Evolutionary conservation across 441 rosid genomes (phyloP), one percentile per base, ranked within the genome.

Genomic region (Capsella rubella): DNA sequence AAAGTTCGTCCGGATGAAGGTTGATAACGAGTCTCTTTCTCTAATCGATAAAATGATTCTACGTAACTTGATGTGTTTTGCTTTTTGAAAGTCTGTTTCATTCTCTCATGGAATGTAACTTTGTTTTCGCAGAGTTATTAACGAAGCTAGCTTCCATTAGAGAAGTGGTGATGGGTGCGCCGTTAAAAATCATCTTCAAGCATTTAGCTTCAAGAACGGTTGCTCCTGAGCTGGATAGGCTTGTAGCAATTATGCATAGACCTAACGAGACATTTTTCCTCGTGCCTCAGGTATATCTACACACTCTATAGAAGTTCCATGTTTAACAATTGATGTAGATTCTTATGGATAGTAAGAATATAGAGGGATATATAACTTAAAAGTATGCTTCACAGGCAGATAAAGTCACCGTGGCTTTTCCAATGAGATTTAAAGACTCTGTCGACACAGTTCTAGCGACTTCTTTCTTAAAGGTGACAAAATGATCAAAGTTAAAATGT

Each of bases 1-100:
- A 93, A 95, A 84, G 83, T 93, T 76, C 97, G 93, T 74, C 84
- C 83, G 2, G 82, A 88, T 81, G 97, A 95, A 95, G 99, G 99
- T 92, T 60, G 13, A 6, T 79, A 84, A 53, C 63, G 51, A 71
- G 68, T 90, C 74, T 84, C 75, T 74, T 83, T 73, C 74, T 67
- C 79, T 82, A 78, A 80, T 67, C 52, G 1, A 65, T 50, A 12
- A 37, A 74, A 45, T 21, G 15, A 35, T 3, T 18, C 18, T 21
- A 25, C 14, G 43, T 39, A 8, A 10, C 10, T 51, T 53, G 59
- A 3, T 28, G 21, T 51, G 6, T 57, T 81, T 42, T 21, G 64
- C 18, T 52, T 64, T 54, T 64, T 54, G 61, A 63, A 13, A 7
- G 51, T 75, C 52, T 76, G 43, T 61, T 56, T 62, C 32, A 56